These are phyloP conservation scores for Clonostachys rhizophaga DNA, from an alignment of 2,329 filamentous ascomycete species.

Conservation along the genomic window DNA sequence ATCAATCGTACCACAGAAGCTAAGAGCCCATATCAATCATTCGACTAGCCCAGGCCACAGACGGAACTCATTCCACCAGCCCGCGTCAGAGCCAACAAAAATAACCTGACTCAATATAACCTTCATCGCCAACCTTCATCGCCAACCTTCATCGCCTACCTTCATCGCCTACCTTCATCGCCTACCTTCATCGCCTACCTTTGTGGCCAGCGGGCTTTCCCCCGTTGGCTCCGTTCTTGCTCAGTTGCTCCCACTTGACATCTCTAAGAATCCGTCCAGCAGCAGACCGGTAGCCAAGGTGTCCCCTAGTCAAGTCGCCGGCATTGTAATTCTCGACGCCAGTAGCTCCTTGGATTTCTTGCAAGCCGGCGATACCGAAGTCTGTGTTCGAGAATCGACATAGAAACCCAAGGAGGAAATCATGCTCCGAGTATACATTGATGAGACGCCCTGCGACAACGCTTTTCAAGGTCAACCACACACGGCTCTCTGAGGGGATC, in stretches of 20 bases:
- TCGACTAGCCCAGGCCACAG: no score
- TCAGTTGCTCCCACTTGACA: constrained; percentile 65
- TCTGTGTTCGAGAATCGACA: constrained; percentile 80
- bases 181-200: no score
- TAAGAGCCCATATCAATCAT: no score
- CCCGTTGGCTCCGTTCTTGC: constrained; percentile 11
- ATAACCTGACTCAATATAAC: no score
- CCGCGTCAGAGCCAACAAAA: no score
- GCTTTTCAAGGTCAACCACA: constrained; percentile 74
- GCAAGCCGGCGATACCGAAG: constrained; percentile 79
- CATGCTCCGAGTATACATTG: constrained; percentile 84
- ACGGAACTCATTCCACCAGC: no score
- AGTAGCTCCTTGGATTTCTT: constrained; percentile 63
- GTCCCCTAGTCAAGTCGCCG: constrained; percentile 61
- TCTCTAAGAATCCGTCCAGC: constrained; percentile 62
- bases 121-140: no score
- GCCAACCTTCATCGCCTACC: no score
- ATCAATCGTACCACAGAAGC: no score
- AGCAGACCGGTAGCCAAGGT: constrained; percentile 66
- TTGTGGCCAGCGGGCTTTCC: no score
- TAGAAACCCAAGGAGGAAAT: constrained; percentile 84
- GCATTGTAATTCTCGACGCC: constrained; percentile 66
- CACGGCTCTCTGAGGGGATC: constrained; percentile 63
- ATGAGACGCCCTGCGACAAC: constrained; percentile 81
- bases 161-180: no score